phyloP scores from a whole-genome alignment of 129 eudicot genomes.

The Flaveria sonorensis region DNA sequence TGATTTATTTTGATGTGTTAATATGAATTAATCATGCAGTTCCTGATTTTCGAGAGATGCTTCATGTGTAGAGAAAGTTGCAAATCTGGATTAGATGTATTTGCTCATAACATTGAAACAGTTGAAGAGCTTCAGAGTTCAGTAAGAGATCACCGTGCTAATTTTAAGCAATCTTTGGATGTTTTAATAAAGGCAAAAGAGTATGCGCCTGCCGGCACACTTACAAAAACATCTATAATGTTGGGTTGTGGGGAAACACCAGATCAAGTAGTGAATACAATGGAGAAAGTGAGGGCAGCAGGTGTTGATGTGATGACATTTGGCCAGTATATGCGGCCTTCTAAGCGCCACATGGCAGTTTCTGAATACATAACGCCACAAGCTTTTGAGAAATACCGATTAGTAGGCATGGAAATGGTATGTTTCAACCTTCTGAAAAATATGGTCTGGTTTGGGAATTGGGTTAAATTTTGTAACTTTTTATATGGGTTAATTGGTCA shows the following conservation, averaged over 20 bases:
- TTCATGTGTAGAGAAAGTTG: constrained; percentile 88
- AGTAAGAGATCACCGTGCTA: constrained; percentile 95
- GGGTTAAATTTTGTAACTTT: neutral
- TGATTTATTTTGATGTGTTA: neutral
- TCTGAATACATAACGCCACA: constrained; percentile 90
- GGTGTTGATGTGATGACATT: constrained; percentile 98
- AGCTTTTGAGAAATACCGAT: constrained; percentile 87
- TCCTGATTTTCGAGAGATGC: constrained; percentile 91
- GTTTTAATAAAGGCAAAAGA: constrained; percentile 85
- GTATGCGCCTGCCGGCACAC: constrained; percentile 88
- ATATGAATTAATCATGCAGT: constrained; percentile 45
- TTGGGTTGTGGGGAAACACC: constrained; percentile 99
- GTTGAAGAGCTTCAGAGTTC: constrained; percentile 94
- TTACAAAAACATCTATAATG: constrained; percentile 97
- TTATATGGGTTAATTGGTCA: neutral
- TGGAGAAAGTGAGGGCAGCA: constrained; percentile 96
- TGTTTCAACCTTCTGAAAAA: constrained; percentile 25
- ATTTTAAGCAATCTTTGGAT: constrained; percentile 86
- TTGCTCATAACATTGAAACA: constrained; percentile 96
- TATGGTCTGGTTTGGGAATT: neutral
- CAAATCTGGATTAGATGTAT: constrained; percentile 90
- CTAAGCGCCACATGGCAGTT: constrained; percentile 97
- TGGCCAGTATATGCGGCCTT: constrained; percentile 98
- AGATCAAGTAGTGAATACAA: constrained; percentile 83
- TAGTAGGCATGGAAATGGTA: constrained; percentile 91